Conservation (phyloP, 2,329 filamentous ascomycete genomes). For the Penicillium rolfsii region DNA sequence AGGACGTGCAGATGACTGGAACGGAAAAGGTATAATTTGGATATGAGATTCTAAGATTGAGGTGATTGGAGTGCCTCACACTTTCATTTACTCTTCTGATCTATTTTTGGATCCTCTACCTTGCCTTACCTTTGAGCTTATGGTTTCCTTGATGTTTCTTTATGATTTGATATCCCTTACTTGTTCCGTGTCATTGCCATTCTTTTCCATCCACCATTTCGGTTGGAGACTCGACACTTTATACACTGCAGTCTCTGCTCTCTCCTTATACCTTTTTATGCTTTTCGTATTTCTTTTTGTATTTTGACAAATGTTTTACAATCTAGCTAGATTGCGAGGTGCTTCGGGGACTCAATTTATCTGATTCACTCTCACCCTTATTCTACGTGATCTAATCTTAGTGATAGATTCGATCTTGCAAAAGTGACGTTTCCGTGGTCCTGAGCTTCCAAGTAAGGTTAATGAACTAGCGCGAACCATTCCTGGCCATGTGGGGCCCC, state of each 20-base stretch:
- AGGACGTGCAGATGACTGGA: slow-evolving; percentile 44
- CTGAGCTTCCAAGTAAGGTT: not conserved
- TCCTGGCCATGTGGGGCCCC: not conserved
- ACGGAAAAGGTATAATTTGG: slow-evolving; percentile 34
- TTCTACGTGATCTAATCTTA: not conserved
- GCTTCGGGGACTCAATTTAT: not conserved
- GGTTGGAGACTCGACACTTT: not conserved
- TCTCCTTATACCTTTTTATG: not conserved
- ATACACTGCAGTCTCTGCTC: not conserved
- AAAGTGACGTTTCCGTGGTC: not conserved
- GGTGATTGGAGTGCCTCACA: not conserved
- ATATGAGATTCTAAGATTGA: not conserved
- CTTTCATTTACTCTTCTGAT: slow-evolving; percentile 6
- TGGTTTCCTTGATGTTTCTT: slow-evolving; percentile 12
- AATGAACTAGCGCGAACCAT: not conserved
- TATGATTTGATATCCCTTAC: slow-evolving; percentile 35
- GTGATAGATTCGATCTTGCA: not conserved
- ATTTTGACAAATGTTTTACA: not conserved
- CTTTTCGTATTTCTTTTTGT: not conserved
- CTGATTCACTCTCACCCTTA: not conserved
- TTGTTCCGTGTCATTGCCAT: slow-evolving; percentile 16
- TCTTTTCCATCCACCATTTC: slow-evolving; percentile 8
- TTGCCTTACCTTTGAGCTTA: not conserved
- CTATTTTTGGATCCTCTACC: not conserved
- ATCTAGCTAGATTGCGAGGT: not conserved